phyloP scores from a whole-genome alignment of 371 early-diverging fungal species.

The Haplosporangium sp. region DNA sequence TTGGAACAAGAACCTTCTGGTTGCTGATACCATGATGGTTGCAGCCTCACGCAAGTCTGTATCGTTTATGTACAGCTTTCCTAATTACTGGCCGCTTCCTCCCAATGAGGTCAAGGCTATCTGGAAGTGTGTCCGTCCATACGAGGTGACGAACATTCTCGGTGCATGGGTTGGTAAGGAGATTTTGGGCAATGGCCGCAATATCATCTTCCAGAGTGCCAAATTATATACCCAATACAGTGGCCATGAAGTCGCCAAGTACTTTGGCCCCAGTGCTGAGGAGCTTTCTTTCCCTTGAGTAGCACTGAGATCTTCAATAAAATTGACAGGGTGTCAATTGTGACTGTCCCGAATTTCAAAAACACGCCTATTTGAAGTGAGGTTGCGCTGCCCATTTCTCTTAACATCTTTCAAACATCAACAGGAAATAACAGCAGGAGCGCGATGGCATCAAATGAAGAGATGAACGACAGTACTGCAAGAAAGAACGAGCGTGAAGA shows the following conservation, averaged over 20 bases:
- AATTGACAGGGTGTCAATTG: background rate
- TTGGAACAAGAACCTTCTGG: constrained; percentile 44
- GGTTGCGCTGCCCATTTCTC: background rate
- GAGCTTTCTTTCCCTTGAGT: constrained; percentile 25
- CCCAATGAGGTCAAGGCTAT: constrained; percentile 33
- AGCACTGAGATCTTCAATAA: background rate
- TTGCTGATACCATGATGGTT: constrained; percentile 52
- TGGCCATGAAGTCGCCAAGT: constrained; percentile 34
- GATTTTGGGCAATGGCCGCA: constrained; percentile 34
- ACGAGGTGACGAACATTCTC: constrained; percentile 33
- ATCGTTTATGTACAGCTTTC: constrained; percentile 54
- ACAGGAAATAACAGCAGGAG: too few relatives aligned
- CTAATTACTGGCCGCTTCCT: constrained; percentile 42
- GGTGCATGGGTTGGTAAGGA: constrained; percentile 47
- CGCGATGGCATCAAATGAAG: background rate
- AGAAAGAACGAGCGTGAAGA: constrained; percentile 34
- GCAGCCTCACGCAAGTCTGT: constrained; percentile 42
- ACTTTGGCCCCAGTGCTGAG: constrained; percentile 11
- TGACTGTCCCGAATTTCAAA: too few relatives aligned
- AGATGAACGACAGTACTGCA: constrained; percentile 1
- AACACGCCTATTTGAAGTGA: too few relatives aligned
- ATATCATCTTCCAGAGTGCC: constrained; percentile 30
- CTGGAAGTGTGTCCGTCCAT: constrained; percentile 36
- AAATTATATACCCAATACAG: constrained; percentile 27
- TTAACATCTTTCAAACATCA: too few relatives aligned